Conservation (phyloP, 768 basidiomycete species). For the Leccinellum rugosiceps region DNA sequence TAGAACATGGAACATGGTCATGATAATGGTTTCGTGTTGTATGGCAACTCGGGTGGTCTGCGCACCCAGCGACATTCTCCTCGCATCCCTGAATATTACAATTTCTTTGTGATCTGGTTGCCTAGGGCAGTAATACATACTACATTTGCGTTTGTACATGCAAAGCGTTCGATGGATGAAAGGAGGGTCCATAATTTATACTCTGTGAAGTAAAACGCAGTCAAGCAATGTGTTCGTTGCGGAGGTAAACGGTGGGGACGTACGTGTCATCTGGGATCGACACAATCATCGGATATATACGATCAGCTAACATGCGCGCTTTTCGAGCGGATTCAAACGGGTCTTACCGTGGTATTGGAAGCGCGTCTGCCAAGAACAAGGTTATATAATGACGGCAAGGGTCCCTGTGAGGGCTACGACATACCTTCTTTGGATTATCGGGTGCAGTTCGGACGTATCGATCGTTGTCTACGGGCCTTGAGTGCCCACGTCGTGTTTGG, state of each 20-base stretch:
- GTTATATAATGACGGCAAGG: conserved; percentile 4
- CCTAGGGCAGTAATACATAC: conserved; percentile 19
- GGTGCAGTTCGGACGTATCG: conserved; percentile 76
- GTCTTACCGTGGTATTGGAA: conserved; percentile 80
- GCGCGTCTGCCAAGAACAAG: conserved; percentile 49
- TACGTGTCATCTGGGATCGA: conserved; percentile 55
- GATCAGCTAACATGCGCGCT: conserved; percentile 12
- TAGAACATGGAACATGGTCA: background rate
- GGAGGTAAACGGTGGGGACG: conserved; percentile 26
- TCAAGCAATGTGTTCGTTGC: background rate
- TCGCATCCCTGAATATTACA: background rate
- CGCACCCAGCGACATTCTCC: background rate
- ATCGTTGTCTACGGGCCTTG: conserved; percentile 80
- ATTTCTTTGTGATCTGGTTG: conserved; percentile 3
- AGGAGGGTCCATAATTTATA: conserved; percentile 26
- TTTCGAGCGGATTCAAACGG: background rate
- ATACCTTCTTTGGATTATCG: conserved; percentile 83
- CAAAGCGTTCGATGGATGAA: conserved; percentile 10
- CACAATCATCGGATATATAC: background rate
- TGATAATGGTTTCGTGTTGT: background rate
- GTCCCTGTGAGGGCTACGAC: conserved; percentile 14
- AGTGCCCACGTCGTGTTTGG: conserved; percentile 4
- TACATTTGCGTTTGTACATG: conserved; percentile 19
- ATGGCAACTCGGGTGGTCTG: background rate
- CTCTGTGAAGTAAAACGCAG: conserved; percentile 26